Conservation (phyloP, 129 eudicot genomes). For the Chrysanthemum makinoi region DNA sequence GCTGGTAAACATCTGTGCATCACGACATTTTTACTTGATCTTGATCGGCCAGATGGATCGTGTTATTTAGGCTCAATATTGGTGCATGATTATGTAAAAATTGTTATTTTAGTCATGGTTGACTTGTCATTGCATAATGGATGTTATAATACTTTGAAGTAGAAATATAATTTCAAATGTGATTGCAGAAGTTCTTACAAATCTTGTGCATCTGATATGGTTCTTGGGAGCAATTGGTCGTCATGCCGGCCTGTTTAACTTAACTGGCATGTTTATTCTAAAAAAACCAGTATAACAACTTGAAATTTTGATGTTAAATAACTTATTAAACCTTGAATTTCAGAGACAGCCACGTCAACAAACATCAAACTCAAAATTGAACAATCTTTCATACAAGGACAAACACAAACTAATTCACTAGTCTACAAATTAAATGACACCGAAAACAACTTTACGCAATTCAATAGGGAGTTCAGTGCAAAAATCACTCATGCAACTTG, state of each 20-base stretch:
- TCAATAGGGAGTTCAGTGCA: background rate
- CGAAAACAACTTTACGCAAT: background rate
- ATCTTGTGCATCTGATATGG: no score
- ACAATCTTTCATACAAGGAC: conserved; percentile 9
- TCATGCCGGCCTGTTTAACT: no score
- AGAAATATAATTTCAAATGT: no score
- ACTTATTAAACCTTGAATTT: background rate
- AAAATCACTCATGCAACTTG: conserved; percentile 25
- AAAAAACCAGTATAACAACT: no score
- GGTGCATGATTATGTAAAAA: conserved; percentile 1
- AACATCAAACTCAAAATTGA: conserved; percentile 17
- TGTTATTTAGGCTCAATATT: background rate
- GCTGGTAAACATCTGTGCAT: background rate
- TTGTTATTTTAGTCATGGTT: no score
- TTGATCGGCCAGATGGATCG: background rate
- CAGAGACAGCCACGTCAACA: background rate
- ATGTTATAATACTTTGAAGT: no score
- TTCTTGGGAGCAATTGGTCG: no score
- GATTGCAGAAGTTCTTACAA: no score
- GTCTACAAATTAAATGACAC: background rate
- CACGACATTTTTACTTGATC: background rate
- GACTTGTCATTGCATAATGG: no score
- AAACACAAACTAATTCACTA: conserved; percentile 14
- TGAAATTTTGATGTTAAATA: background rate
- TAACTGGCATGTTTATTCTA: no score